These are phyloP conservation scores for Phytophthora tentaculata DNA, from an alignment of 352 stramenopile genomes.

Conservation along the genomic window DNA sequence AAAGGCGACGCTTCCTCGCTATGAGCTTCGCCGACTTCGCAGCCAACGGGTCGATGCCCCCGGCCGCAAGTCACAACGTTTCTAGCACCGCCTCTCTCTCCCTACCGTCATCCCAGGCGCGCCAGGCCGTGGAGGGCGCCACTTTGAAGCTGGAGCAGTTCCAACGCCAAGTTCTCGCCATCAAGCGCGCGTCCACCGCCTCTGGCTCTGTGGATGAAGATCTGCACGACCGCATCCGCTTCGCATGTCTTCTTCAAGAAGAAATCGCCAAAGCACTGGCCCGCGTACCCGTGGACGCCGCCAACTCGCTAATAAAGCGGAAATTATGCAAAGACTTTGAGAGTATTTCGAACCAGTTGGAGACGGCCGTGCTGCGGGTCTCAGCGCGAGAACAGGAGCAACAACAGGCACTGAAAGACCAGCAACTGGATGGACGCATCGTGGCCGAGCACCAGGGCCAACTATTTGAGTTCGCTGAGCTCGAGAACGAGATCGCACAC, in stretches of 20 bases:
- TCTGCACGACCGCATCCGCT: constrained; percentile 85
- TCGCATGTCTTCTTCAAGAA: constrained; percentile 82
- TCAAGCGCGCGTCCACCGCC: constrained; percentile 63
- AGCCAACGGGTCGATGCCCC: constrained; percentile 21
- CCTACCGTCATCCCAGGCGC: constrained; percentile 30
- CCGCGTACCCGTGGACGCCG: constrained; percentile 60
- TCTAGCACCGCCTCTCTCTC: constrained; percentile 10
- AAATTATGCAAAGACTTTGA: constrained; percentile 89
- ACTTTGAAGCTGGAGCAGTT: constrained; percentile 87
- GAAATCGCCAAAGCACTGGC: constrained; percentile 75
- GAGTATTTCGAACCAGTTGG: constrained; percentile 73
- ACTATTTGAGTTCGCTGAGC: constrained; percentile 79
- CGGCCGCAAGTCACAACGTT: constrained; percentile 19
- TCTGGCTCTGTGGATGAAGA: constrained; percentile 63
- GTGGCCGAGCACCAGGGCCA: constrained; percentile 76
- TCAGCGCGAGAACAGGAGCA: constrained; percentile 67
- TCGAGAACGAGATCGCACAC: constrained; percentile 87
- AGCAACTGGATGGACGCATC: constrained; percentile 55
- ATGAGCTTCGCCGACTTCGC: constrained; percentile 82
- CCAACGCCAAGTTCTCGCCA: constrained; percentile 80
- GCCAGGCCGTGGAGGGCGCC: constrained; percentile 68
- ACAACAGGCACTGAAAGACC: constrained; percentile 53
- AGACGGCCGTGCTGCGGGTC: constrained; percentile 70
- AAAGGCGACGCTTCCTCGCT: constrained; percentile 4
- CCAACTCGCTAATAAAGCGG: constrained; percentile 75